Evolutionary conservation across 805 yeast genomes (phyloP), one percentile per base, ranked within the genome.

Genomic region (Saturnispora sekii): DNA sequence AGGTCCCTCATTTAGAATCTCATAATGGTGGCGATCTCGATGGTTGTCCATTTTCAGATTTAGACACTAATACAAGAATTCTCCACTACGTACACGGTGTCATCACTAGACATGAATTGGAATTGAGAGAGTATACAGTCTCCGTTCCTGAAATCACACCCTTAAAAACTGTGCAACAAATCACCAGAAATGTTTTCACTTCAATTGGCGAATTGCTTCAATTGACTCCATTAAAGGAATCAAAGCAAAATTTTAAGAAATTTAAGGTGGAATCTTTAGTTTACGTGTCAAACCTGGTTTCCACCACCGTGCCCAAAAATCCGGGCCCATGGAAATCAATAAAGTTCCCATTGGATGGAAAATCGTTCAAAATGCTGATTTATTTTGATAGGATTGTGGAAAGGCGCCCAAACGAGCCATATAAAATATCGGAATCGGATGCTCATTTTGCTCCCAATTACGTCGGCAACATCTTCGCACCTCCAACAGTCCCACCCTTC

Each of bases 311-410:
- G 15, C 30, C 21, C n/a, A 32, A 42, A 17, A 36, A 37, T 14
- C 21, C 38, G 12, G 48, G 48, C 6, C 48, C 50, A 26, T 46
- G 50, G 48, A 47, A 45, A 32, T 43, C 45, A 28, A 32, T 49
- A 6, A 43, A 35, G 21, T 49, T 41, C 35, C 18, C 16, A 14
- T 10, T 33, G 10, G 42, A 62, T 11, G 60, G 56, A 12, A 42
- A 58, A 17, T 64, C 61, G 28, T 56, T 57, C 9, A 63, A 59
- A 41, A 57, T 63, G 64, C 40, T 62, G 17, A 48, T 62, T 11
- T 61, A 61, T 43, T 57, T 55, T 35, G 63, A 63, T 36, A 47
- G 53, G 28, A 46, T 42, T 3, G 21, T 42, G 3, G 16, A 35
- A 14, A 36, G 17, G 12, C 12, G 18, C 11, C 11, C 15, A n/a